Evolutionary conservation across 163 green algal species (phyloP).

Genomic region (Scenedesmus sp.): DNA sequence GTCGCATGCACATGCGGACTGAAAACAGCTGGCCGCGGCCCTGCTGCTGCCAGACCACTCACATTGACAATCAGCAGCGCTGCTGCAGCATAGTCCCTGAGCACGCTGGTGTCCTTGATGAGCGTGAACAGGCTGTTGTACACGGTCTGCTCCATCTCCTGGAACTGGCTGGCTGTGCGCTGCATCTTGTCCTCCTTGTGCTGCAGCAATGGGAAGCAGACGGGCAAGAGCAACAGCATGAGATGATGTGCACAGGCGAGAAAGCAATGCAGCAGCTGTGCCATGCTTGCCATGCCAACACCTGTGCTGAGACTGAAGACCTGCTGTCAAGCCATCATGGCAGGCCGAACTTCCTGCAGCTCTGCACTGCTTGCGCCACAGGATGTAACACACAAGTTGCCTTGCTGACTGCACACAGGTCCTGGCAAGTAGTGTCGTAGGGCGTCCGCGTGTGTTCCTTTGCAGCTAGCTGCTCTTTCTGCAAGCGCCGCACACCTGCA

Average conservation of each 20-base stretch:
- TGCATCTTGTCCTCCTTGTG: constrained; percentile 76
- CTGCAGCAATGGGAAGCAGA: neutral
- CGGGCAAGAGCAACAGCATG: neutral
- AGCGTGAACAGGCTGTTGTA: constrained; percentile 75
- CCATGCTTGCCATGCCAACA: too few relatives aligned
- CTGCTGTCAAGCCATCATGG: too few relatives aligned
- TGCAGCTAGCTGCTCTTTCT: neutral
- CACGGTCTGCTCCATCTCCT: constrained; percentile 69
- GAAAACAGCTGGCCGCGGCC: neutral
- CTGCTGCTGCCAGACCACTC: neutral
- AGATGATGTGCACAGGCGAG: neutral
- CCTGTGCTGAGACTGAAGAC: too few relatives aligned
- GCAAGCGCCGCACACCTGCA: constrained; percentile 26
- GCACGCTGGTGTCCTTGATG: constrained; percentile 71
- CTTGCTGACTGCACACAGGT: neutral
- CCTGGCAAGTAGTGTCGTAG: too few relatives aligned
- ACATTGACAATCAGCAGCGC: constrained; percentile 57
- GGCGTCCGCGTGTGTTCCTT: too few relatives aligned
- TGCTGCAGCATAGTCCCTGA: constrained; percentile 69
- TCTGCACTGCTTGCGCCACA: too few relatives aligned
- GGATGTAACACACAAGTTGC: neutral
- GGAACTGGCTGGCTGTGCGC: constrained; percentile 55
- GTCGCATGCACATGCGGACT: neutral
- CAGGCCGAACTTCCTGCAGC: too few relatives aligned
- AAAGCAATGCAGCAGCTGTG: neutral